Evolutionary conservation across 2,329 filamentous ascomycete genomes (phyloP).

Genomic region (Trichoderma arundinaceum): DNA sequence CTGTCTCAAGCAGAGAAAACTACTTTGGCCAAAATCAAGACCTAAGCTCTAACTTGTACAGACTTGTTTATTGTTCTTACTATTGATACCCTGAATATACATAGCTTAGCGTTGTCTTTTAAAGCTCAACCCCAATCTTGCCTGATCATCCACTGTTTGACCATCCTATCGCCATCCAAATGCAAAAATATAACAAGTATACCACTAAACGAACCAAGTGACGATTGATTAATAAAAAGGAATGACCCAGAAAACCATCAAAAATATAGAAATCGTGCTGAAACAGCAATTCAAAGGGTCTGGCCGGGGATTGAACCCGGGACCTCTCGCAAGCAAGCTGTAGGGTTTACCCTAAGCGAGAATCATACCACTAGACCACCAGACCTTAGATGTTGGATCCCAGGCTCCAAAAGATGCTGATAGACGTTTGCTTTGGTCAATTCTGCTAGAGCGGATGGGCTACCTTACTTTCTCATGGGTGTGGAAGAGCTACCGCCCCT

Average conservation of each 20-base stretch:
- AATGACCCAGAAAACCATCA: neutral
- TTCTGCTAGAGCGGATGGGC: too few species aligned
- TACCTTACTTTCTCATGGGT: neutral
- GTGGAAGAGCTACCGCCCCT: neutral
- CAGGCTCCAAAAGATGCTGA: neutral
- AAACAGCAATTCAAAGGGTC: constrained; percentile 39
- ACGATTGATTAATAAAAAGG: neutral
- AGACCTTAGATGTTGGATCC: constrained; percentile 25
- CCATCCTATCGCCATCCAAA: too few species aligned
- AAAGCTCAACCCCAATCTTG: too few species aligned
- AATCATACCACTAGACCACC: constrained; percentile 32
- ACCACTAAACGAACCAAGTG: neutral
- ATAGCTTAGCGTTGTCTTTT: neutral
- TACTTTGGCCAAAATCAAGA: constrained; percentile 68
- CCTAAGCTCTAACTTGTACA: neutral
- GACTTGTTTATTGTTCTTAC: neutral
- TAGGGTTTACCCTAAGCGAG: constrained; percentile 30
- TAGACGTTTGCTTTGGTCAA: neutral
- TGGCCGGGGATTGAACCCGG: constrained; percentile 55
- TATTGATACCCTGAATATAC: neutral
- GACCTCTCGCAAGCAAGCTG: constrained; percentile 49
- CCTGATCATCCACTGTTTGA: too few species aligned
- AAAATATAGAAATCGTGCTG: neutral
- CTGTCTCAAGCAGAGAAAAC: constrained; percentile 67
- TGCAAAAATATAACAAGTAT: neutral